Percentiles rank a stretch among this genome's conserved stretches.
phyloP scores from a whole-genome alignment of 2,329 filamentous ascomycete genomes.

The Xylariomycetidae sp. region DNA sequence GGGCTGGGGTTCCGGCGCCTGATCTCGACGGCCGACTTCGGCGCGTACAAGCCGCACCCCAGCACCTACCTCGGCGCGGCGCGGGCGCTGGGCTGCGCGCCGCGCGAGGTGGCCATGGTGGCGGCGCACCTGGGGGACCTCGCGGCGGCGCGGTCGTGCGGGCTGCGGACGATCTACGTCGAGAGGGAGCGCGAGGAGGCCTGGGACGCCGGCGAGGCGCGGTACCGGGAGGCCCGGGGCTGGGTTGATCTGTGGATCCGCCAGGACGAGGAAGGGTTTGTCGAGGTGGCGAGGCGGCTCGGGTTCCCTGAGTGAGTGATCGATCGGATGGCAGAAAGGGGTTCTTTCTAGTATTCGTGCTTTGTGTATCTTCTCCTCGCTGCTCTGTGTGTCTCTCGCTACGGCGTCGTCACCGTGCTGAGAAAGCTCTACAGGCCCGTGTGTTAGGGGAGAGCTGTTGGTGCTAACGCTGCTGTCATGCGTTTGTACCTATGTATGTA shows the following conservation, averaged over 20 bases:
- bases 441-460: too few species aligned
- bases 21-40: slow-evolving; percentile 65
- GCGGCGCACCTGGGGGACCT: slow-evolving; percentile 71
- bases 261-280: slow-evolving; percentile 44
- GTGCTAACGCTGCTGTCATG: too few species aligned
- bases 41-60: slow-evolving; percentile 69
- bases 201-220: slow-evolving; percentile 36
- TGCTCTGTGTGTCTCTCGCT: too few species aligned
- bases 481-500: too few species aligned
- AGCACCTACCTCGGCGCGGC: slow-evolving; percentile 66
- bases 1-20: slow-evolving; percentile 58
- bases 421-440: too few species aligned
- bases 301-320: slow-evolving; percentile 25
- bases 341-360: too few species aligned
- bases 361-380: too few species aligned
- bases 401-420: too few species aligned
- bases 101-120: slow-evolving; percentile 67
- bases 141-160: slow-evolving; percentile 57
- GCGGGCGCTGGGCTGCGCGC: slow-evolving; percentile 48
- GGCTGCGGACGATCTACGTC: slow-evolving; percentile 65
- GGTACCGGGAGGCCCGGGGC: slow-evolving; percentile 46
- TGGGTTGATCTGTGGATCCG: slow-evolving; percentile 65
- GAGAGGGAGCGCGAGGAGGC: slow-evolving; percentile 5
- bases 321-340: not conserved
- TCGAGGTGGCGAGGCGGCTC: slow-evolving; percentile 46